These are phyloP conservation scores for Kwoniella dendrophila DNA, from an alignment of 768 basidiomycete genomes.

Conservation along the genomic window DNA sequence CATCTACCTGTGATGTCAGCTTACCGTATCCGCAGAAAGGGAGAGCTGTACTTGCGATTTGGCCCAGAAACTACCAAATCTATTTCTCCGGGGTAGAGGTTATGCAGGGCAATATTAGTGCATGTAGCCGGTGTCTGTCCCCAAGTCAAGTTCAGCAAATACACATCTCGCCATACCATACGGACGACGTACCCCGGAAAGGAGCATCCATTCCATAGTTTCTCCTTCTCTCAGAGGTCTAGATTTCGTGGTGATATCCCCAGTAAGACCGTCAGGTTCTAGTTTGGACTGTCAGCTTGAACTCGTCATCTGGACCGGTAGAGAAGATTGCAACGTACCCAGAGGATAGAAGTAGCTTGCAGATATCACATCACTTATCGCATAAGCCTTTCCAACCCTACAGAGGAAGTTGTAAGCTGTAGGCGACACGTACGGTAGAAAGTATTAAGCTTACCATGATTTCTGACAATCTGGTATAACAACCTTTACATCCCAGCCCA, in stretches of 20 bases:
- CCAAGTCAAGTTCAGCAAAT: not conserved
- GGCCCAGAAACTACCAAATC: conserved; percentile 69
- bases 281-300: conserved; percentile 2
- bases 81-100: conserved; percentile 78
- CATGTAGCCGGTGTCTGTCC: conserved; percentile 71
- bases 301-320: not conserved
- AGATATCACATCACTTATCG: conserved; percentile 52
- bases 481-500: conserved; percentile 56
- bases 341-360: conserved; percentile 56
- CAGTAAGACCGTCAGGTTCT: conserved; percentile 57
- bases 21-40: not conserved
- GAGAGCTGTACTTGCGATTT: conserved; percentile 41
- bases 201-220: conserved; percentile 85
- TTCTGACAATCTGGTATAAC: conserved; percentile 57
- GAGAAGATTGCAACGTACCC: conserved; percentile 22
- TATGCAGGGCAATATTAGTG: conserved; percentile 85
- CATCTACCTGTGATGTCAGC: conserved; percentile 4
- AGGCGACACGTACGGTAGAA: conserved; percentile 3
- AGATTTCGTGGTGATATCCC: conserved; percentile 67
- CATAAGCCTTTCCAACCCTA: conserved; percentile 55
- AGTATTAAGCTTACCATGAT: conserved; percentile 48
- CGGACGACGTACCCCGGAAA: conserved; percentile 65
- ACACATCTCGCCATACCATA: not conserved
- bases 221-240: conserved; percentile 75
- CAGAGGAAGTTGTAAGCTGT: conserved; percentile 14